These are phyloP conservation scores for Trichophyton simii DNA, from an alignment of 2,329 filamentous ascomycete species.

Conservation along the genomic window DNA sequence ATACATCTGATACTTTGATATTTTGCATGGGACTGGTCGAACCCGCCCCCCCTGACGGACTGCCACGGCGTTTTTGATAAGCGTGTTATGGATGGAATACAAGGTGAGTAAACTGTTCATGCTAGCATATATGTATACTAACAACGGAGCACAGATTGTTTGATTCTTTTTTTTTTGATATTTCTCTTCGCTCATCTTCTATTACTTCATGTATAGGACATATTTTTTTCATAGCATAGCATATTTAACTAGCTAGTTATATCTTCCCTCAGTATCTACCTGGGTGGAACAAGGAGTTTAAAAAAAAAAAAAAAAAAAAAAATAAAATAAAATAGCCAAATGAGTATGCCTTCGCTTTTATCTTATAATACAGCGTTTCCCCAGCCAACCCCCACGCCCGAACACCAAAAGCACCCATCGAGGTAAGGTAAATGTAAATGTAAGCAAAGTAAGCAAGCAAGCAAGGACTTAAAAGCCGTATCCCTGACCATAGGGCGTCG, in stretches of 20 bases:
- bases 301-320: not conserved
- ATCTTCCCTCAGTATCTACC: not conserved
- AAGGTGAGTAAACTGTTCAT: too few species aligned
- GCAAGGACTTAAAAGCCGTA: conserved; percentile 18
- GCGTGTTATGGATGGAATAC: too few species aligned
- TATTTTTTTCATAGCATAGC: not conserved
- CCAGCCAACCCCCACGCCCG: too few species aligned
- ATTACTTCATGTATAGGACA: not conserved
- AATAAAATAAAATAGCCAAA: not conserved
- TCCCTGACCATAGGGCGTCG: conserved; percentile 48
- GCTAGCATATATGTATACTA: too few species aligned
- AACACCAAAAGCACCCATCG: too few species aligned
- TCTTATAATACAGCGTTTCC: too few species aligned
- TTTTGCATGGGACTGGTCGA: not conserved
- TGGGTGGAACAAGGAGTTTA: not conserved
- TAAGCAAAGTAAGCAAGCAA: too few species aligned
- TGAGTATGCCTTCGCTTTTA: not conserved
- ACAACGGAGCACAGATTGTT: too few species aligned
- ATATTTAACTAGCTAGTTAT: not conserved
- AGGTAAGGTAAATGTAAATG: too few species aligned
- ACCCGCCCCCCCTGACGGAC: too few species aligned
- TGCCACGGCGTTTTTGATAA: too few species aligned
- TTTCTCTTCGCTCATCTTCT: not conserved
- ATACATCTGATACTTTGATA: not conserved
- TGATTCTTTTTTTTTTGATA: not conserved